Evolutionary conservation across 768 basidiomycete genomes (phyloP).

Genomic region (Naematelia encephala): DNA sequence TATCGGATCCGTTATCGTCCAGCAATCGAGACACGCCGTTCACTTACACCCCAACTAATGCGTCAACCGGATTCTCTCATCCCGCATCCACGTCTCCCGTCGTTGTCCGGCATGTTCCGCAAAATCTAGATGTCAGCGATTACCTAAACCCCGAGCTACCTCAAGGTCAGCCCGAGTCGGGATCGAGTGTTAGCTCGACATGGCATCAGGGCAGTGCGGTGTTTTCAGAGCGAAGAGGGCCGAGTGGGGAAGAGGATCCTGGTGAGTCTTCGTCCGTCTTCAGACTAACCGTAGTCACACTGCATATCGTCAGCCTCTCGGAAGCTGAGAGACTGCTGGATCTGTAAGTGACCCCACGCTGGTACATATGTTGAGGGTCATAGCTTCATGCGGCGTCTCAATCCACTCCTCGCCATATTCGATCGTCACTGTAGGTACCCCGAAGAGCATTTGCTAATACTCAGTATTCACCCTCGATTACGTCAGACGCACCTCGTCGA

Average conservation of each 20-base stretch:
- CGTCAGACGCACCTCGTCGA: conserved; percentile 12
- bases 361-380: background rate
- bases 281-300: background rate
- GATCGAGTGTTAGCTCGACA: background rate
- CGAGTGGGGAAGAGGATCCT: background rate
- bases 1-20: background rate
- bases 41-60: background rate
- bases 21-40: background rate
- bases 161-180: too few relatives aligned
- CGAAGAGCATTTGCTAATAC: background rate
- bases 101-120: conserved; percentile 1
- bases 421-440: conserved; percentile 5
- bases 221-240: background rate
- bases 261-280: background rate
- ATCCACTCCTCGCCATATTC: conserved; percentile 1
- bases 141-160: conserved; percentile 4
- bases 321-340: background rate
- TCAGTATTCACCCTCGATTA: conserved; percentile 22
- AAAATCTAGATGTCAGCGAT: conserved; percentile 1
- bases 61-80: background rate
- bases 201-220: background rate
- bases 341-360: background rate
- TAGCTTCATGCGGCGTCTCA: background rate
- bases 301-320: background rate
- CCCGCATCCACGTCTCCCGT: background rate